These are phyloP conservation scores for Gyrodon lividus DNA, from an alignment of 768 basidiomycete genomes.

Conservation along the genomic window DNA sequence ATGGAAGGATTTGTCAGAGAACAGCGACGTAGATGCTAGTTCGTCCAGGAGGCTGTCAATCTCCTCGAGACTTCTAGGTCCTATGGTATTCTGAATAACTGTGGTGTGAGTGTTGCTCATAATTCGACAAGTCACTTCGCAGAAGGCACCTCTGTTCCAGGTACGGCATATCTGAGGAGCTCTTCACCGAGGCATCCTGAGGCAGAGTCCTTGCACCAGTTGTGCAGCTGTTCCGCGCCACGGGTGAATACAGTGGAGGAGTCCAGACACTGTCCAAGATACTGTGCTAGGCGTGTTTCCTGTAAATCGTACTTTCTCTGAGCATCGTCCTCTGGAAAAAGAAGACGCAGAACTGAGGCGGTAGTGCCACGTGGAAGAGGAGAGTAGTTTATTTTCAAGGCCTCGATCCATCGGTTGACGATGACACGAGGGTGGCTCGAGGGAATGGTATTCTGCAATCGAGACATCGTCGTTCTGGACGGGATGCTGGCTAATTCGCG, in stretches of 20 bases:
- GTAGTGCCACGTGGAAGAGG: conserved; percentile 56
- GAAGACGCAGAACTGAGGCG: conserved; percentile 60
- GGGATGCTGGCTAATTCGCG: conserved; percentile 41
- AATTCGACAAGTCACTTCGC: not conserved
- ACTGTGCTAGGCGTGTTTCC: conserved; percentile 55
- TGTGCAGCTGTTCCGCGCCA: conserved; percentile 28
- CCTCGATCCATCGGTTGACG: conserved; percentile 44
- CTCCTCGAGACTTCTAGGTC: conserved; percentile 40
- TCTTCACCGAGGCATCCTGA: conserved; percentile 74
- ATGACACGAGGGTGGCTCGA: conserved; percentile 34
- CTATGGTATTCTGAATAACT: conserved; percentile 16
- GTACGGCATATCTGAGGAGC: conserved; percentile 41
- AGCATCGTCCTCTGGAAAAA: conserved; percentile 84
- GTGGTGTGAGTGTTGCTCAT: conserved; percentile 10
- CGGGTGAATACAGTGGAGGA: conserved; percentile 30
- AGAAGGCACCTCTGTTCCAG: conserved; percentile 36
- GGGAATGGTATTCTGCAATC: conserved; percentile 5
- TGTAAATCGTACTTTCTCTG: conserved; percentile 71
- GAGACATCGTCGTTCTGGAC: conserved; percentile 18
- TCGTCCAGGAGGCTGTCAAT: conserved; percentile 71
- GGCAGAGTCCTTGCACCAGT: conserved; percentile 41
- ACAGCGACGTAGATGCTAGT: conserved; percentile 66
- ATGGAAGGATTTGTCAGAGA: conserved; percentile 51
- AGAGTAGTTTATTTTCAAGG: conserved; percentile 40
- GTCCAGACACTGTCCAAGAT: conserved; percentile 51